These are phyloP conservation scores for Hirschioporus abietinus DNA, from an alignment of 768 basidiomycete genomes.

Conservation along the genomic window DNA sequence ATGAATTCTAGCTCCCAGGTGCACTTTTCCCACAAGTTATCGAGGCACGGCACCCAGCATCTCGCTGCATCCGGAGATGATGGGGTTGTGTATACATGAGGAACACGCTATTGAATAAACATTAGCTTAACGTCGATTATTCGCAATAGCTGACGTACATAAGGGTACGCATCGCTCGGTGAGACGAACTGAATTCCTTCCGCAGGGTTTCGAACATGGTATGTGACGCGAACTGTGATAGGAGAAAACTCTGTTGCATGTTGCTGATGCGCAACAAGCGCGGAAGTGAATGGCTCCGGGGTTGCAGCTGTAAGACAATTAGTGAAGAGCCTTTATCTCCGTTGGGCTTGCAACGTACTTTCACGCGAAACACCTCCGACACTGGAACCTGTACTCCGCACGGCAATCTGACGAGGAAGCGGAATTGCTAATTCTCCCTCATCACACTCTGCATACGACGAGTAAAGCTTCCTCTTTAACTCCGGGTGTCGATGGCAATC, in stretches of 20 bases:
- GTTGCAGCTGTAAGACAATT: conserved; percentile 47
- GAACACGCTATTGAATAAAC: conserved; percentile 59
- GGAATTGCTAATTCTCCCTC: conserved; percentile 93
- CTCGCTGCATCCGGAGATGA: conserved; percentile 88
- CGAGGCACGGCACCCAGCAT: conserved; percentile 98
- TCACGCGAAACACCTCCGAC: conserved; percentile 46
- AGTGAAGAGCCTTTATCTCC: not conserved
- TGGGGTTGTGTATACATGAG: conserved; percentile 88
- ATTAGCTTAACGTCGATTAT: conserved; percentile 3
- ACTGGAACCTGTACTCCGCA: conserved; percentile 53
- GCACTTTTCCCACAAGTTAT: conserved; percentile 91
- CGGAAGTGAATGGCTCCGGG: conserved; percentile 77
- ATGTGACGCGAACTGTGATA: conserved; percentile 70
- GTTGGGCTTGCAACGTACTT: conserved; percentile 33
- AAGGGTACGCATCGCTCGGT: conserved; percentile 77
- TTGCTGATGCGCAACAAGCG: conserved; percentile 28
- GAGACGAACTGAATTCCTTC: conserved; percentile 84
- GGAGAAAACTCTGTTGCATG: conserved; percentile 64
- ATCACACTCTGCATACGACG: conserved; percentile 84
- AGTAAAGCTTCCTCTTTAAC: conserved; percentile 86
- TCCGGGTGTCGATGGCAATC: conserved; percentile 91
- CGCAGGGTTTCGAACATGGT: conserved; percentile 75
- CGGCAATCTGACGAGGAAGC: conserved; percentile 66
- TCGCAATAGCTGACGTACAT: conserved; percentile 47
- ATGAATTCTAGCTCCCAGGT: conserved; percentile 99